Conservation (phyloP, 192 early-diverging fungal genomes). For the Bifiguratus adelaidae region DNA sequence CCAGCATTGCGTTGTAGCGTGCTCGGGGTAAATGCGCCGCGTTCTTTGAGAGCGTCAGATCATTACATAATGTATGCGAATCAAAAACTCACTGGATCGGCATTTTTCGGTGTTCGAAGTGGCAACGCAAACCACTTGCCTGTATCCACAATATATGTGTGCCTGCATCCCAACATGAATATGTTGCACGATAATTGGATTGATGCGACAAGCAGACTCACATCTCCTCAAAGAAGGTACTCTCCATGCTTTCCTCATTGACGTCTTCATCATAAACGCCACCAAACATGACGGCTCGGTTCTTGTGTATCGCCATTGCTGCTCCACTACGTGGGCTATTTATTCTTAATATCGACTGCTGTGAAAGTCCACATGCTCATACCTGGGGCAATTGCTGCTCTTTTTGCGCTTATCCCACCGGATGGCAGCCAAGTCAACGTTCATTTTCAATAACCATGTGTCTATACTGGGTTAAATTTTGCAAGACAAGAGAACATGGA, state of each 20-base stretch:
- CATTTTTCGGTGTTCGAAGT: conserved; percentile 27
- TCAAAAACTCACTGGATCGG: conserved; percentile 15
- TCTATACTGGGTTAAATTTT: not conserved
- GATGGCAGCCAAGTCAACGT: conserved; percentile 35
- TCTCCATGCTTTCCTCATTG: conserved; percentile 47
- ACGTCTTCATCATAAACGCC: conserved; percentile 58
- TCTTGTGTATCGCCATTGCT: conserved; percentile 47
- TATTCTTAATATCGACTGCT: too few relatives aligned
- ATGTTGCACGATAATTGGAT: too few relatives aligned
- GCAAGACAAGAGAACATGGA: not conserved
- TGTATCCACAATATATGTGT: conserved; percentile 42
- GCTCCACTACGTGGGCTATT: conserved; percentile 21
- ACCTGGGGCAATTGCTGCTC: conserved; percentile 25
- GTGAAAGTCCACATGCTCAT: too few relatives aligned
- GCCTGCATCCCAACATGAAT: not conserved
- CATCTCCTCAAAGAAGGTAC: conserved; percentile 49
- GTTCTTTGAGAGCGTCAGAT: not conserved
- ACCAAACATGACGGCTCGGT: conserved; percentile 44
- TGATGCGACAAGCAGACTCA: conserved; percentile 3
- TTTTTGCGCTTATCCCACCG: conserved; percentile 56
- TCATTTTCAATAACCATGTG: conserved; percentile 46
- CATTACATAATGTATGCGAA: not conserved
- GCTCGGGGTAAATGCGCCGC: conserved; percentile 5
- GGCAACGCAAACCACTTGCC: conserved; percentile 51
- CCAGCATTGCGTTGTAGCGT: conserved; percentile 60